A percentile compares a stretch with the other conserved stretches of the same genome.
Evolutionary conservation across 352 stramenopile species (phyloP).

Genomic region (Phytopythium boreale): DNA sequence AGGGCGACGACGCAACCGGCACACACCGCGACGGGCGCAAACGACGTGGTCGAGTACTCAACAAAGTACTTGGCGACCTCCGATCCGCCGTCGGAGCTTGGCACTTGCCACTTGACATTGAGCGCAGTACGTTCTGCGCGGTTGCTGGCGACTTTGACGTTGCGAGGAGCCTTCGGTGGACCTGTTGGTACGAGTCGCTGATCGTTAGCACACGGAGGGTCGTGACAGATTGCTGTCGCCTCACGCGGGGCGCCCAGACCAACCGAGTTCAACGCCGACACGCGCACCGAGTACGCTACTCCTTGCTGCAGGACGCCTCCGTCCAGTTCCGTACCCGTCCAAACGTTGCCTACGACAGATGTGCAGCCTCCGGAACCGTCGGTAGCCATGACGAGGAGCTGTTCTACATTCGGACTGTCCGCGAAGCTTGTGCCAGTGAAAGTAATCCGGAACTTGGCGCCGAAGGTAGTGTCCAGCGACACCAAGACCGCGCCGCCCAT

Average conservation of each 20-base stretch:
- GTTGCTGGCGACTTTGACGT: constrained; percentile 85
- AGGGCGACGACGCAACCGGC: constrained; percentile 45
- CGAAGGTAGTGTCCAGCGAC: constrained; percentile 51
- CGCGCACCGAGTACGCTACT: constrained; percentile 86
- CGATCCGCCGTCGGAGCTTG: constrained; percentile 61
- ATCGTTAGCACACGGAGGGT: constrained; percentile 47
- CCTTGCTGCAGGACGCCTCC: constrained; percentile 77
- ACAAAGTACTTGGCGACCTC: constrained; percentile 71
- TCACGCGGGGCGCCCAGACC: constrained; percentile 59
- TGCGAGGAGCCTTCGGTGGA: constrained; percentile 62
- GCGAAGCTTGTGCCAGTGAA: constrained; percentile 80
- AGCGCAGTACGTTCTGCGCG: constrained; percentile 68
- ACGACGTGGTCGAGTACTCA: constrained; percentile 77
- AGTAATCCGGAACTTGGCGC: constrained; percentile 79
- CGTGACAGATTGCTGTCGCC: constrained; percentile 45
- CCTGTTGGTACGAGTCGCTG: constrained; percentile 49
- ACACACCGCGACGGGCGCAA: constrained; percentile 39
- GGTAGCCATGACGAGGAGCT: constrained; percentile 40
- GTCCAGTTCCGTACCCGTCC: constrained; percentile 72
- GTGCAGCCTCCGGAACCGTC: constrained; percentile 63
- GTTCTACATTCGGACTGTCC: constrained; percentile 27
- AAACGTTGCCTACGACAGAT: constrained; percentile 47
- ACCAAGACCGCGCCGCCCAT: constrained; percentile 62
- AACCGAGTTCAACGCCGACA: constrained; percentile 87
- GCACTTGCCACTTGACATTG: constrained; percentile 83